These are phyloP conservation scores for Tritrichomonas foetus DNA, from an alignment of 208 protist genomes.

Conservation along the genomic window DNA sequence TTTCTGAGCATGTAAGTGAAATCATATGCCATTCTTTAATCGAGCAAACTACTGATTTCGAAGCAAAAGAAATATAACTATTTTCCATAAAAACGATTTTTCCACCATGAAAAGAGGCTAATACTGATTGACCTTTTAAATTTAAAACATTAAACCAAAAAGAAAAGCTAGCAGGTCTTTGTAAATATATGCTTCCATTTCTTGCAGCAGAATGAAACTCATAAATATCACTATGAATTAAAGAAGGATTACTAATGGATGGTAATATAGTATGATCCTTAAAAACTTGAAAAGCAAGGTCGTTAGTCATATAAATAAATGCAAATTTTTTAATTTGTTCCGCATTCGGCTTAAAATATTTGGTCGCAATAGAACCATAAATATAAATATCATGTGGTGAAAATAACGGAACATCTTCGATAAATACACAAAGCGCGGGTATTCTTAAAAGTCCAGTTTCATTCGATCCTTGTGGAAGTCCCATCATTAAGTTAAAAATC, in stretches of 20 bases:
- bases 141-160: background rate
- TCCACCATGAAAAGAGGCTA: background rate
- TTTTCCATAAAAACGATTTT: background rate
- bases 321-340: background rate
- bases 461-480: background rate
- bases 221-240: background rate
- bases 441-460: background rate
- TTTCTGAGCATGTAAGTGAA: background rate
- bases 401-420: background rate
- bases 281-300: background rate
- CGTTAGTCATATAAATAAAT: background rate
- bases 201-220: background rate
- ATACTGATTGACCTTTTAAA: background rate
- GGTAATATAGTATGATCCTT: background rate
- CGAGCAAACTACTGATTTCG: background rate
- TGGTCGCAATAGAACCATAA: background rate
- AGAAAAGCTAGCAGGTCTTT: background rate
- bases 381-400: background rate
- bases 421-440: background rate
- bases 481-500: background rate
- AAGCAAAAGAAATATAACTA: background rate
- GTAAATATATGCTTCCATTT: background rate
- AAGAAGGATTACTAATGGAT: background rate
- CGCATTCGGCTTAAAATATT: background rate
- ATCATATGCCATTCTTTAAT: slow-evolving; percentile 4